Evolutionary conservation across 1,284 basidiomycete genomes (phyloP).

Genomic region (Pisolithus thermaeus): DNA sequence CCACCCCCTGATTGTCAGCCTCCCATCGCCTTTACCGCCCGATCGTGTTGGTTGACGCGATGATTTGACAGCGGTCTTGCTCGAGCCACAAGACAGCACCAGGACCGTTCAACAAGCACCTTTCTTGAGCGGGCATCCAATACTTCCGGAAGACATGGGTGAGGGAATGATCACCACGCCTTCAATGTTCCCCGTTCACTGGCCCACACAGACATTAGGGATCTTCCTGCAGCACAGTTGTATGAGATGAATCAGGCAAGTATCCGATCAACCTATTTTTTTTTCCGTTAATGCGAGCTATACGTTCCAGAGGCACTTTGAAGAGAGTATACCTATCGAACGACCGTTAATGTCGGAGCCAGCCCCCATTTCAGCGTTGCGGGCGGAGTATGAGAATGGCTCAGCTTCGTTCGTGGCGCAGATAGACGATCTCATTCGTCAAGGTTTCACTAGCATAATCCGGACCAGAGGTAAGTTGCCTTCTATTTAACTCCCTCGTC

Average conservation of each 20-base stretch:
- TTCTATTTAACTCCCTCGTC: conserved; percentile 22
- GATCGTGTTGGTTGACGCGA: background rate
- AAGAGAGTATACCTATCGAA: conserved; percentile 40
- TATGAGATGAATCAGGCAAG: conserved; percentile 47
- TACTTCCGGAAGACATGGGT: conserved; percentile 28
- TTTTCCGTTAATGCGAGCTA: background rate
- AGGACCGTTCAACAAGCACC: conserved; percentile 8
- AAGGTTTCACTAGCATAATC: conserved; percentile 60
- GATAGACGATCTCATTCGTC: conserved; percentile 53
- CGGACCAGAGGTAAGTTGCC: conserved; percentile 57
- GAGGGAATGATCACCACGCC: background rate
- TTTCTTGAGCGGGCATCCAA: conserved; percentile 26
- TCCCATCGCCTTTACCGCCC: background rate
- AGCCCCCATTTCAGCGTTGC: conserved; percentile 45
- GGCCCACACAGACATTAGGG: conserved; percentile 24
- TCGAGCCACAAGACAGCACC: conserved; percentile 10
- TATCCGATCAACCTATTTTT: conserved; percentile 3
- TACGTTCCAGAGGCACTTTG: conserved; percentile 36
- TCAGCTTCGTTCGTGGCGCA: conserved; percentile 55
- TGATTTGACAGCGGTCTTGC: conserved; percentile 8
- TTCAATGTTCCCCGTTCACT: background rate
- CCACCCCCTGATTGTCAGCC: background rate
- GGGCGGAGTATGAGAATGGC: conserved; percentile 56
- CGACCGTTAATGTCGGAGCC: conserved; percentile 49
- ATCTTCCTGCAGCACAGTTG: conserved; percentile 33